These are phyloP conservation scores for Metarhizium humberi DNA, from an alignment of 2,329 filamentous ascomycete genomes.

Conservation along the genomic window DNA sequence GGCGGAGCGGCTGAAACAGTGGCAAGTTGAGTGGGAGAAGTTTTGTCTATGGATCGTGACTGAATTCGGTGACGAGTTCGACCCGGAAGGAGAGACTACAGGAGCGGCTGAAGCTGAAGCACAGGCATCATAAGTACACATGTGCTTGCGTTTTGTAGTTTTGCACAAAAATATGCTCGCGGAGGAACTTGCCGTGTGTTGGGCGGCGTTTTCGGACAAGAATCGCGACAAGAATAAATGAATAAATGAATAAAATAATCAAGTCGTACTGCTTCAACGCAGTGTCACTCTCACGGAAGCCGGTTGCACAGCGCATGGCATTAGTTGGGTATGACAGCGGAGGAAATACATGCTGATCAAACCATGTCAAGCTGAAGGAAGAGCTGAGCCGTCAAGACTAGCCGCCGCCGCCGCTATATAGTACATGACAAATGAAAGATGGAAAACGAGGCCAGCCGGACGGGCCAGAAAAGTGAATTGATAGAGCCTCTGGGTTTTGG, in stretches of 20 bases:
- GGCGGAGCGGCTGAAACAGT: conserved; percentile 64
- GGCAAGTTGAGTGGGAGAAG: conserved; percentile 74
- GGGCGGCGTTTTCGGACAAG: not conserved
- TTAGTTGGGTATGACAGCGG: not conserved
- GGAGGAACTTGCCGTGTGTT: not conserved
- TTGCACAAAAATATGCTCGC: not conserved
- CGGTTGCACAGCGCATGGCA: not conserved
- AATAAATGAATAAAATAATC: not conserved
- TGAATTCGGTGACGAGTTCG: conserved; percentile 62
- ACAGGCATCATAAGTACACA: not conserved
- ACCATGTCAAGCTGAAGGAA: not conserved
- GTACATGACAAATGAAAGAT: not conserved
- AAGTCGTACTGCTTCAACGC: not conserved
- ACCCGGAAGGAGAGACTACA: conserved; percentile 12
- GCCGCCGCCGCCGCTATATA: not conserved
- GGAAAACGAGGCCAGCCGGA: not conserved
- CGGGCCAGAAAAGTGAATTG: not conserved
- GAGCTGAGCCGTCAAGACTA: not conserved
- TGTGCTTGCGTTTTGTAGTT: not conserved
- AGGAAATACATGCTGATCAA: not conserved
- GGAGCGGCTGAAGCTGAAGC: not conserved
- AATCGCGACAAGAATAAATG: not conserved
- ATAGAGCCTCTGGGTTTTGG: not conserved
- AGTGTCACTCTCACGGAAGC: not conserved
- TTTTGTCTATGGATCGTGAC: conserved; percentile 87